Conservation (phyloP, 2,329 filamentous ascomycete species). For the Ceratocystiopsis brevicomis region DNA sequence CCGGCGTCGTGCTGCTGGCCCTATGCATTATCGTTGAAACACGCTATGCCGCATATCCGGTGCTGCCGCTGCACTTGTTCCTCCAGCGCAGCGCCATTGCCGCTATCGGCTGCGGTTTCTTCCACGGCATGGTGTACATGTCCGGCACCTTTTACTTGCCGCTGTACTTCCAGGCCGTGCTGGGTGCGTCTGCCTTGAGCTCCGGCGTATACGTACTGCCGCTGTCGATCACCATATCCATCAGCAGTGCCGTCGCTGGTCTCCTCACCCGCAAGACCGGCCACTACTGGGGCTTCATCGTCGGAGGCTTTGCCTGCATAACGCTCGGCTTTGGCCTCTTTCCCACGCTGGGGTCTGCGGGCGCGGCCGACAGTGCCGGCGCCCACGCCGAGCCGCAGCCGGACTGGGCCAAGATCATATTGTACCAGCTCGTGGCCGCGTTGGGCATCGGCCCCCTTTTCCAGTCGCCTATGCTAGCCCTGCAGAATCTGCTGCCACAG, state of each 20-base stretch:
- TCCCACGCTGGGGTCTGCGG: conserved; percentile 28
- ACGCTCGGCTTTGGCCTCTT: conserved; percentile 39
- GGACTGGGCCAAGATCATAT: conserved; percentile 23
- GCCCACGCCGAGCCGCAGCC: conserved; percentile 13
- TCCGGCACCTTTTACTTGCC: conserved; percentile 63
- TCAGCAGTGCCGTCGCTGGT: conserved; percentile 24
- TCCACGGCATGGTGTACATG: conserved; percentile 63
- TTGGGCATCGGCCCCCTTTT: conserved; percentile 43
- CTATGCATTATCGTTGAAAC: conserved; percentile 58
- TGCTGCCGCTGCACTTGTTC: conserved; percentile 62
- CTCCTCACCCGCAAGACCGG: conserved; percentile 33
- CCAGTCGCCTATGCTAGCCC: conserved; percentile 40
- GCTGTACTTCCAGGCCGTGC: conserved; percentile 65
- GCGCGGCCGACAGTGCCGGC: conserved; percentile 14
- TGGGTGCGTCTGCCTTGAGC: conserved; percentile 47
- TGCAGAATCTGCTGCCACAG: conserved; percentile 42
- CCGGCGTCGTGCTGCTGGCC: conserved; percentile 42
- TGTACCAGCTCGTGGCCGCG: conserved; percentile 41
- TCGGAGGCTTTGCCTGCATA: conserved; percentile 32
- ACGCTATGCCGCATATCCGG: conserved; percentile 53
- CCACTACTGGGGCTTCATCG: conserved; percentile 36
- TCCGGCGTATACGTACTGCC: conserved; percentile 61
- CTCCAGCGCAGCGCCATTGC: conserved; percentile 44
- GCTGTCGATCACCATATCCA: conserved; percentile 37
- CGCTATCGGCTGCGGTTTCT: conserved; percentile 46